Percentiles rank a stretch among this genome's conserved stretches.
phyloP scores from a whole-genome alignment of 192 early-diverging fungal species.

The Funneliformis mosseae region DNA sequence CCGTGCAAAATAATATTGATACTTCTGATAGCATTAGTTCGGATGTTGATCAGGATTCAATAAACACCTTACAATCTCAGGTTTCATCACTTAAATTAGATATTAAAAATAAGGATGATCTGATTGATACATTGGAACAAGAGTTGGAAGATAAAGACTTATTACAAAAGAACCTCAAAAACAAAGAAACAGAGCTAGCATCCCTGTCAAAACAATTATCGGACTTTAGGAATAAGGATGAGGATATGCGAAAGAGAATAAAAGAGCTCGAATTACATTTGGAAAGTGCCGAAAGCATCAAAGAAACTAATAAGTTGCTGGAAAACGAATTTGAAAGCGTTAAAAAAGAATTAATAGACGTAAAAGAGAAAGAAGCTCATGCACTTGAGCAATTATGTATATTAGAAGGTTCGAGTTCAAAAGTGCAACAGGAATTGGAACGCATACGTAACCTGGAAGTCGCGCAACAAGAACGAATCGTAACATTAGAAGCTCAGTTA shows the following conservation, averaged over 20 bases:
- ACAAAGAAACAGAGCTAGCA: not conserved
- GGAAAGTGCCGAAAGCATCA: not conserved
- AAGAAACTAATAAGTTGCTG: not conserved
- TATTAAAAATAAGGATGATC: constrained; percentile 5
- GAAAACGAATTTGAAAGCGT: not conserved
- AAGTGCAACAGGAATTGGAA: not conserved
- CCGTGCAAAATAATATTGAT: too few relatives aligned
- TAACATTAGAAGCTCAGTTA: constrained; percentile 1
- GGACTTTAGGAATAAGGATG: not conserved
- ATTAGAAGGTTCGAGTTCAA: not conserved
- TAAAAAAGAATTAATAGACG: not conserved
- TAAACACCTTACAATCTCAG: not conserved
- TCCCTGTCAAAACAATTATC: not conserved
- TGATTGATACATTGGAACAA: not conserved
- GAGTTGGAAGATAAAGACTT: not conserved
- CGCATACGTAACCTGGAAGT: not conserved
- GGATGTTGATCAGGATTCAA: constrained; percentile 2
- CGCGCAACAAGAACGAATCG: constrained; percentile 10
- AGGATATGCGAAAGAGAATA: not conserved
- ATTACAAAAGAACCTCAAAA: constrained; percentile 9
- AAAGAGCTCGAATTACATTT: not conserved
- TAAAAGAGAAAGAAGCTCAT: not conserved
- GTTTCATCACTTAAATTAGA: not conserved
- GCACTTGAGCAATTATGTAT: not conserved
- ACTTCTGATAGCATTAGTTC: too few relatives aligned